Percentiles rank a stretch among this genome's conserved stretches.
Evolutionary conservation across 352 stramenopile species (phyloP).

Genomic region (Peronospora destructor): DNA sequence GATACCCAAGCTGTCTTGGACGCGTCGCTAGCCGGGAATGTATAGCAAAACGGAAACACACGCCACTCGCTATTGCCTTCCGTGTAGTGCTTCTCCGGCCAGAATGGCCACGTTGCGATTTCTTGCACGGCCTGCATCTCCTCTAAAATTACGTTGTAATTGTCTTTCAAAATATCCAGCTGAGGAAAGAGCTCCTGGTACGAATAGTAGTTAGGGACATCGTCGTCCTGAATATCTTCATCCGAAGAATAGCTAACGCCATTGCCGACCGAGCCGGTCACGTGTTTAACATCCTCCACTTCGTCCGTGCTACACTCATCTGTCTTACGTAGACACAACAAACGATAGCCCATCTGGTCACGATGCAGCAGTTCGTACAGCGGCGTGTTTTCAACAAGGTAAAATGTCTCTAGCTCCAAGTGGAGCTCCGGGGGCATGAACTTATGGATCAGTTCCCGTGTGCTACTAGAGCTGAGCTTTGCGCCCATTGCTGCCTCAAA

Average conservation of each 20-base stretch:
- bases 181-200: conserved; percentile 75
- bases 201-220: conserved; percentile 67
- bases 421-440: conserved; percentile 44
- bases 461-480: conserved; percentile 33
- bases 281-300: conserved; percentile 31
- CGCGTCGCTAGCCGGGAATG: conserved; percentile 81
- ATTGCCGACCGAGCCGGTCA: conserved; percentile 14
- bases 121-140: conserved; percentile 63
- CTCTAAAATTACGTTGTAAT: conserved; percentile 69
- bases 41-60: conserved; percentile 89
- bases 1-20: conserved; percentile 80
- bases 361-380: conserved; percentile 41
- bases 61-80: conserved; percentile 66
- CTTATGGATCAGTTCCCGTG: conserved; percentile 31
- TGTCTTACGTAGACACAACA: conserved; percentile 42
- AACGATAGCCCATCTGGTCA: conserved; percentile 45
- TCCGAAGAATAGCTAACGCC: conserved; percentile 30
- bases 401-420: conserved; percentile 47
- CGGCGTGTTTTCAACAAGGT: conserved; percentile 41
- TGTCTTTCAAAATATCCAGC: conserved; percentile 58
- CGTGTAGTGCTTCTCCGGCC: conserved; percentile 82
- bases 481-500: conserved; percentile 38
- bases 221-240: conserved; percentile 64
- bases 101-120: conserved; percentile 65
- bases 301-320: conserved; percentile 22